A percentile compares a stretch with the other conserved stretches of the same genome.
These are phyloP conservation scores for Aspergillus panamensis DNA, from an alignment of 495 filamentous ascomycete species.

Conservation along the genomic window DNA sequence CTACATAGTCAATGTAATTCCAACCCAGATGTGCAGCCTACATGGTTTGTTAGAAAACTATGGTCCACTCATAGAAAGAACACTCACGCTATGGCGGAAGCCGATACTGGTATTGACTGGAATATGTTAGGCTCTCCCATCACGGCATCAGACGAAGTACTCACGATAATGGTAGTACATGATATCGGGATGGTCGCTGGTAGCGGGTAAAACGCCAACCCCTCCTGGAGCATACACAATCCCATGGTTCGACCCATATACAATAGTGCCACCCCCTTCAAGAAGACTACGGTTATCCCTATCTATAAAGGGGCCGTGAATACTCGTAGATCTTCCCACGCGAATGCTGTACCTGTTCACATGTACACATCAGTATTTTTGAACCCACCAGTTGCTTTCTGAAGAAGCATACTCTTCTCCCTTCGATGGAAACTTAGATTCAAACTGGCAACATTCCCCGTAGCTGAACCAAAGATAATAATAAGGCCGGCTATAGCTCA, in stretches of 20 bases:
- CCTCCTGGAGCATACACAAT: slow-evolving; percentile 48
- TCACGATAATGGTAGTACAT: slow-evolving; percentile 48
- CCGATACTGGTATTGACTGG: slow-evolving; percentile 43
- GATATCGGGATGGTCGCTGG: slow-evolving; percentile 34
- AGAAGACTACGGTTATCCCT: slow-evolving; percentile 26
- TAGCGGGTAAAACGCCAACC: slow-evolving; percentile 35
- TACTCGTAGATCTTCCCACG: slow-evolving; percentile 36
- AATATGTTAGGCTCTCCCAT: not conserved
- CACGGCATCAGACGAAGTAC: not conserved
- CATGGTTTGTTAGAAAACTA: not conserved
- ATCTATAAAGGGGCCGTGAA: slow-evolving; percentile 45
- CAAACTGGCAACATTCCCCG: slow-evolving; percentile 64
- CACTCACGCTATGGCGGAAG: slow-evolving; percentile 35
- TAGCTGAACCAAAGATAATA: slow-evolving; percentile 72
- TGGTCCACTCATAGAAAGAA: not conserved
- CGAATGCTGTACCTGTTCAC: slow-evolving; percentile 37
- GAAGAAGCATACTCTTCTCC: slow-evolving; percentile 57
- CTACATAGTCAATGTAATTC: slow-evolving; percentile 40
- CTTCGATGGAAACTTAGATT: slow-evolving; percentile 41
- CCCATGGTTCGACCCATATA: slow-evolving; percentile 47
- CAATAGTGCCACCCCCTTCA: slow-evolving; percentile 41
- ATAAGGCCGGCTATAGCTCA: slow-evolving; percentile 55
- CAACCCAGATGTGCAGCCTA: slow-evolving; percentile 46
- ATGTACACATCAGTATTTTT: not conserved
- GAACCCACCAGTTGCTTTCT: not conserved